Conservation (phyloP, 2,329 filamentous ascomycete genomes). For the Tolypocladium guangdongense region DNA sequence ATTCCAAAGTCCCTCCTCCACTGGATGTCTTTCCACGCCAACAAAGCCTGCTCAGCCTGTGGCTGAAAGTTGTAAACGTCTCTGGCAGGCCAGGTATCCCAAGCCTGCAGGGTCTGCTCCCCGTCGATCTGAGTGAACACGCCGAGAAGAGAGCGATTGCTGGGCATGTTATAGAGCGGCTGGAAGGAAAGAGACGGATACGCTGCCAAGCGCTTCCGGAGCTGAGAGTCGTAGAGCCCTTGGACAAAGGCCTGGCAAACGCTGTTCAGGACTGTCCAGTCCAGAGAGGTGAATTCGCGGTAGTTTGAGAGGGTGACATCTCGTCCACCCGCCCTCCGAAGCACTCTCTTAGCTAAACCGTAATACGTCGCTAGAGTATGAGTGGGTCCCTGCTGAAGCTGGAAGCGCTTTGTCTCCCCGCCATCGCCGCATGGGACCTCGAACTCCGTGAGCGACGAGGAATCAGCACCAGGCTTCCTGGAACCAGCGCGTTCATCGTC, state of each 20-base stretch:
- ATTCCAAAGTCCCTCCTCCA: constrained; percentile 25
- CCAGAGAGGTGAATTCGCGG: constrained; percentile 28
- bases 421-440: constrained; percentile 9
- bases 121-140: constrained; percentile 45
- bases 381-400: constrained; percentile 30
- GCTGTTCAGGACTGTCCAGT: constrained; percentile 38
- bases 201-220: constrained; percentile 32
- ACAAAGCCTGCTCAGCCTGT: constrained; percentile 24
- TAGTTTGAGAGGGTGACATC: constrained; percentile 39
- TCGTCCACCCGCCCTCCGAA: constrained; percentile 36
- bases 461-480: constrained; percentile 1
- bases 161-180: constrained; percentile 11
- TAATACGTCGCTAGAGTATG: constrained; percentile 37
- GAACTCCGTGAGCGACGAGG: constrained; percentile 8
- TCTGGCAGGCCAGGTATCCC: constrained; percentile 14
- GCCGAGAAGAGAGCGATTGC: constrained; percentile 39
- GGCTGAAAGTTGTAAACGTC: constrained; percentile 9
- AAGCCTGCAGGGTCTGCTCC: constrained; percentile 36
- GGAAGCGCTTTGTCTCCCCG: constrained; percentile 11
- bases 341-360: constrained; percentile 33
- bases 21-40: constrained; percentile 35
- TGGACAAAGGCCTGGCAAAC: constrained; percentile 42
- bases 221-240: constrained; percentile 36
- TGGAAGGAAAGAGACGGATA: constrained; percentile 37
- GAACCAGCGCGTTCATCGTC: constrained; percentile 12